Conservation (phyloP, 2,329 filamentous ascomycete genomes). For the Emydomyces testavorans region DNA sequence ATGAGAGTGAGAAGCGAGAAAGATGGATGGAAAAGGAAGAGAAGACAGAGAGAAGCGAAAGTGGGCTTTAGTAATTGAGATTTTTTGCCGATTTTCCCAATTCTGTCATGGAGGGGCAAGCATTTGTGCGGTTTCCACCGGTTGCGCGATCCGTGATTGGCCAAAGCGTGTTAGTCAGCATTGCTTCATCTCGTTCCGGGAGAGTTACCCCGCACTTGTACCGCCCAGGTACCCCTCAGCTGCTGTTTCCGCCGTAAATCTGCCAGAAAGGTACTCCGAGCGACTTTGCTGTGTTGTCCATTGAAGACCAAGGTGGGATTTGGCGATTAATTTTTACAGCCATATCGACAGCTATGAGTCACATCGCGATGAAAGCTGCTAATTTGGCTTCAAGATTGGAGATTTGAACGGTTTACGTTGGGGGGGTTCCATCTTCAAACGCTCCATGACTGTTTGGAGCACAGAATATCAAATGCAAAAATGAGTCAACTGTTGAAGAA, state of each 20-base stretch:
- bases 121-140: constrained; percentile 17
- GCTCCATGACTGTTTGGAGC: background rate
- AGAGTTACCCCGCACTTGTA: constrained; percentile 7
- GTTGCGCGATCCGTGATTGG: constrained; percentile 1
- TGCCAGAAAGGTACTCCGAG: background rate
- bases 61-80: constrained; percentile 19
- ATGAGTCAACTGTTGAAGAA: background rate
- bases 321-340: no score
- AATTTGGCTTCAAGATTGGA: no score
- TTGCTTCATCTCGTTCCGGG: background rate
- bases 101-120: constrained; percentile 18
- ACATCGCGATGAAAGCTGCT: background rate
- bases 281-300: background rate
- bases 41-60: constrained; percentile 19
- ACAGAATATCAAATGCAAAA: background rate
- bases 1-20: constrained; percentile 15
- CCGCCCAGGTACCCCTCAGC: constrained; percentile 1
- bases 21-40: background rate
- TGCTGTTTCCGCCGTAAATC: background rate
- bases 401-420: no score
- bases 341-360: no score
- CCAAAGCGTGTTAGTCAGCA: constrained; percentile 9
- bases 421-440: no score
- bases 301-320: no score
- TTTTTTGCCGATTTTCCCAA: constrained; percentile 22